Conservation (phyloP, 2,329 filamentous ascomycete genomes). For the Neoascochyta sp. region DNA sequence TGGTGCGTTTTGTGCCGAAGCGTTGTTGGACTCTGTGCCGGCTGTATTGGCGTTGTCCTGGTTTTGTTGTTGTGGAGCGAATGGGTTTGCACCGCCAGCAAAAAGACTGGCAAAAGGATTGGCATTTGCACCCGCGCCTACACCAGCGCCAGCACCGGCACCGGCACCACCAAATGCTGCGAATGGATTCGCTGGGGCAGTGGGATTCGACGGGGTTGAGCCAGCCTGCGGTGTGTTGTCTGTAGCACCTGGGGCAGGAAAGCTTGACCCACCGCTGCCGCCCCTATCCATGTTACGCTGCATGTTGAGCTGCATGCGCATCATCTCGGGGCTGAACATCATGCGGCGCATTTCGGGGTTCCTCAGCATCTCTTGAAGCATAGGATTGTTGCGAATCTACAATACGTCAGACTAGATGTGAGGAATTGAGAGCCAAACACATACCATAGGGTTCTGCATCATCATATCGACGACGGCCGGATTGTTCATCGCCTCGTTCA, state of each 20-base stretch:
- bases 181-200: conserved; percentile 47
- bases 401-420: conserved; percentile 9
- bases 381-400: conserved; percentile 77
- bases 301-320: conserved; percentile 79
- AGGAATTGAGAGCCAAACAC: not conserved
- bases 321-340: conserved; percentile 85
- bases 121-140: conserved; percentile 28
- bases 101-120: conserved; percentile 64
- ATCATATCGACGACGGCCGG: conserved; percentile 89
- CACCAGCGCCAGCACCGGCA: no score
- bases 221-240: conserved; percentile 65
- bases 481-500: conserved; percentile 95
- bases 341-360: conserved; percentile 86
- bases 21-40: conserved; percentile 20
- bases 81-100: conserved; percentile 34
- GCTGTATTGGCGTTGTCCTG: conserved; percentile 18
- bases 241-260: conserved; percentile 88
- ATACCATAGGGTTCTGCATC: conserved; percentile 53
- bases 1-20: conserved; percentile 14
- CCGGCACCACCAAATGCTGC: conserved; percentile 40
- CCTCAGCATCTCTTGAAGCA: conserved; percentile 80
- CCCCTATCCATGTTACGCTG: conserved; percentile 60
- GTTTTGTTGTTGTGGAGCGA: conserved; percentile 28
- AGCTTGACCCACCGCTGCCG: conserved; percentile 54
- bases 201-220: conserved; percentile 37